Evolutionary conservation across 2,329 filamentous ascomycete species (phyloP), one percentile per base, ranked within the genome.

Genomic region (Ophidiomyces ophidiicola): DNA sequence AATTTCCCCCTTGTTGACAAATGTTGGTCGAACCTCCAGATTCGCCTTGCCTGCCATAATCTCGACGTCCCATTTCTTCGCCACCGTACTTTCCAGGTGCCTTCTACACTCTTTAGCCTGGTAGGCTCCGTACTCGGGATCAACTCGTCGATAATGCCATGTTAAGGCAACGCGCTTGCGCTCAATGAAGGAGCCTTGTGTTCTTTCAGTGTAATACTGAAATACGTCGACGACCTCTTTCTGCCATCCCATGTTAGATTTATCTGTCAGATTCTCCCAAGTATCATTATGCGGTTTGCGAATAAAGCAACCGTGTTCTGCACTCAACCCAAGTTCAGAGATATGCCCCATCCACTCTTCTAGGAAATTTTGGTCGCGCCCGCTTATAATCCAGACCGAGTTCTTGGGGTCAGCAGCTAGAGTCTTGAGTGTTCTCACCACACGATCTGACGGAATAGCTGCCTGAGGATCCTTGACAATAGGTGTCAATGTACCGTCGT

Each of bases 1-100:
- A 48, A 96, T 96, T 61, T 92, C 86, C 20, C 90, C 90, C 68
- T 98, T 98, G 71, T 96, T 96, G 65, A 98, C 86, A 54, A 93
- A 94, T 1, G 80, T 87, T 19, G 88, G 88, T n/a, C 90, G 80
- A 21, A 96, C 88, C 62, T 98, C 90, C 18, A 98, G 70, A 57
- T 96, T 96, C 45, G 88, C 88, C 66, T 96, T 98, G 51, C 90
- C 90, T 0, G 78, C 75, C 86, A 96, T 96, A 44, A 98, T 86
- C 53, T 96, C 88, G 3, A 96, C 83, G 33, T 94, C 86, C 74
- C 80, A 94, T 47, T 76, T 76, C 55, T 78, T 80, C 36, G 68
- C 78, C 0, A 94, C 80, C 0, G 77, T 83, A 3, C 71, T 67
- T 56, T 92, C 80, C 11, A 98, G 73, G 48, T 87, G 76, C 57